Conservation (phyloP, 345 rosid genomes). For the Lepidium africanum region DNA sequence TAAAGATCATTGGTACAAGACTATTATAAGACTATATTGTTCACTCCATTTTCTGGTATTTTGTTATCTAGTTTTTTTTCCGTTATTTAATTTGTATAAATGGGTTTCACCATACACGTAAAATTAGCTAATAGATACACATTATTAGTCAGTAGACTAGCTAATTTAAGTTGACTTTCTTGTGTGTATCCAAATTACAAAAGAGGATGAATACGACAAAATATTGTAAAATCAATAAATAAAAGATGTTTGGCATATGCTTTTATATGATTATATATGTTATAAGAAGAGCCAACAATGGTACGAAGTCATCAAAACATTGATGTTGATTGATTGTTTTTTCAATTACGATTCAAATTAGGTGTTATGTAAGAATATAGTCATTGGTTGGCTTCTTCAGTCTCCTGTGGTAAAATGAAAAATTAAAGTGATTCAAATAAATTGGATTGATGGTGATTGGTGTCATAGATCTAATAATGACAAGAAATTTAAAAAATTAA, state of each 20-base stretch:
- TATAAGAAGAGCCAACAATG: constrained; percentile 20
- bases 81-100: no score
- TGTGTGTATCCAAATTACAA: neutral
- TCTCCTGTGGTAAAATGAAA: neutral
- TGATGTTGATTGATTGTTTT: constrained; percentile 7
- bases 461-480: constrained; percentile 7
- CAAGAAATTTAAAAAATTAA: neutral
- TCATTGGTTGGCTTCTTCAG: neutral
- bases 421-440: neutral
- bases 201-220: neutral
- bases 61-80: neutral
- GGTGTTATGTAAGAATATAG: neutral
- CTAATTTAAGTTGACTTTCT: neutral
- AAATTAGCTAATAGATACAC: neutral
- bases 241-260: constrained; percentile 4
- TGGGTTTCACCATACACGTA: neutral
- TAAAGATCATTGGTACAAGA: no score
- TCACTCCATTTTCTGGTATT: neutral
- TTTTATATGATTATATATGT: constrained; percentile 17
- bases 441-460: constrained; percentile 6
- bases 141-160: neutral
- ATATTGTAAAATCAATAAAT: neutral
- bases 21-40: no score
- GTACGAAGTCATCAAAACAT: neutral
- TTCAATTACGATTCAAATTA: neutral